Base-by-base conservation (phyloP, 345 rosid genomes). In the Cochlearia excelsa region DNA sequence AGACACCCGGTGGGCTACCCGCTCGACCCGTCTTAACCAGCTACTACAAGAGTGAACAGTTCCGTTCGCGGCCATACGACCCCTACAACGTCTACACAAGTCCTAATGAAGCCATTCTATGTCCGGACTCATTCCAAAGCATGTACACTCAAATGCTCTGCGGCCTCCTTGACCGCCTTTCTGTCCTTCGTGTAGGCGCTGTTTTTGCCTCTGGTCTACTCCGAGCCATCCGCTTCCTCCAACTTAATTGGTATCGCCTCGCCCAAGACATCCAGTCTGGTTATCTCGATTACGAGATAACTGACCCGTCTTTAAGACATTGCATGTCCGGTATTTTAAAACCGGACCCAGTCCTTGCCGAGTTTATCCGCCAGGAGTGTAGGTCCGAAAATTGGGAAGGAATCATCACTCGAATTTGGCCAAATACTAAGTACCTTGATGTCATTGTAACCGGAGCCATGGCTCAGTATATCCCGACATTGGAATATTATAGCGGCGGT, bases 1-100 rank as follows among this genome's bases (percentile, higher is more conserved):
- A 70, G 68, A 93, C 99, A 5, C 89, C 97, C 0, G 95, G 97
- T 9, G 98, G 98, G 8, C 72, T 92, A 30, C 58, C 82, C 72
- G 95, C 98, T 34, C 74, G 97, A 5, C 98, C 98, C 3, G 98
- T 88, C 2, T 79, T 92, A 9, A 92, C 98, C n/a, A 92, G 98
- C 69, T 86, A 86, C 81, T 92, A 92, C 89, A 92, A 82, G 49
- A 86, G 95, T 51, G 94, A 86, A 4, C 88, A 89, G 45, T 93
- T 93, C 82, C 77, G 75, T 78, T 83, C 84, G 62, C 78, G 97
- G 43, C 97, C 94, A 0, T 82, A 77, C 44, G 97, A 93, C 59
- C 97, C 99, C 0, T 89, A 86, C 73, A 86, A 75, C 34, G 91
- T 85, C 7, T 83, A 83, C 84, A 93, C 97, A 0, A 93, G 99